Percentiles rank a stretch among this genome's conserved stretches.
phyloP scores from a whole-genome alignment of 208 protist genomes.

The Kentomonas sorsogonicus region DNA sequence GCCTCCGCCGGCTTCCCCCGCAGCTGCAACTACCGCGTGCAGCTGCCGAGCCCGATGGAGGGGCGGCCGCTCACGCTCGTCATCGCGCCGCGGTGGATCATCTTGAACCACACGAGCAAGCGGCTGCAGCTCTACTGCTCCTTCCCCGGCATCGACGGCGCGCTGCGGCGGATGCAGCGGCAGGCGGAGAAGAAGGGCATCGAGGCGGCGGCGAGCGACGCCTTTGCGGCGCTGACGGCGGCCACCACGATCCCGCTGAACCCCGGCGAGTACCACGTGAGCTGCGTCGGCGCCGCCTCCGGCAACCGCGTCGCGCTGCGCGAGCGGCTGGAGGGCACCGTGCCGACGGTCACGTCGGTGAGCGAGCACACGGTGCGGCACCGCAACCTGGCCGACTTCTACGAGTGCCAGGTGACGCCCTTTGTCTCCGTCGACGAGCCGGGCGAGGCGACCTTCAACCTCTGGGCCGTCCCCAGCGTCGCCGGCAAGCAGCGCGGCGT shows the following conservation, averaged over 20 bases:
- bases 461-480: slow-evolving; percentile 56
- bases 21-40: slow-evolving; percentile 77
- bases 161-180: slow-evolving; percentile 17
- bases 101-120: slow-evolving; percentile 64
- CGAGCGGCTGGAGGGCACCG: slow-evolving; percentile 51
- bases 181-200: slow-evolving; percentile 19
- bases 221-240: slow-evolving; percentile 27
- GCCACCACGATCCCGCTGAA: slow-evolving; percentile 40
- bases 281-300: slow-evolving; percentile 58
- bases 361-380: slow-evolving; percentile 23
- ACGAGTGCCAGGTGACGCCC: slow-evolving; percentile 55
- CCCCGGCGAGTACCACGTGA: slow-evolving; percentile 70
- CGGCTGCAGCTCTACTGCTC: slow-evolving; percentile 54
- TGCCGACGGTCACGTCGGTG: slow-evolving; percentile 40
- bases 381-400: slow-evolving; percentile 41
- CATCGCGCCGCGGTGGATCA: slow-evolving; percentile 72
- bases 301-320: slow-evolving; percentile 57
- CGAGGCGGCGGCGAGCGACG: slow-evolving; percentile 18
- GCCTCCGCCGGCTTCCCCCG: slow-evolving; percentile 31
- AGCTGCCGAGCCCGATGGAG: slow-evolving; percentile 64
- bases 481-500: slow-evolving; percentile 29
- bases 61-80: slow-evolving; percentile 55
- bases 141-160: no score
- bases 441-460: slow-evolving; percentile 58
- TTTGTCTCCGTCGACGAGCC: slow-evolving; percentile 55